phyloP scores from a whole-genome alignment of 495 filamentous ascomycete species.

The Xylona heveae region DNA sequence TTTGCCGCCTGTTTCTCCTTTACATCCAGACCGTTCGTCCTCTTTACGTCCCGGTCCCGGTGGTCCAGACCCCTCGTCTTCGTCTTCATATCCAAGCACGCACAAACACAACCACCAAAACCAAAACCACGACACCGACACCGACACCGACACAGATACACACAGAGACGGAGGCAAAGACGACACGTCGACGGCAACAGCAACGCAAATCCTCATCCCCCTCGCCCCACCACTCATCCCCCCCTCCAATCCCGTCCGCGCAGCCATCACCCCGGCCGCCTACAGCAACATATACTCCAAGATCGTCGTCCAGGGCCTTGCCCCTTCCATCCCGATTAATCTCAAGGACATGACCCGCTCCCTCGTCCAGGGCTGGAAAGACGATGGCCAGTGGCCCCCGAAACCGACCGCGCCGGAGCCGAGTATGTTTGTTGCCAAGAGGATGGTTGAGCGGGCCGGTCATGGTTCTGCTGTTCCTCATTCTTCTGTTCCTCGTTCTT shows the following conservation, averaged over 20 bases:
- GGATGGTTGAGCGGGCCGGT: background rate
- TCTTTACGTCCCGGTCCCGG: no score
- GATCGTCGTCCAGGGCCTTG: constrained; percentile 51
- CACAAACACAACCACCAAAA: no score
- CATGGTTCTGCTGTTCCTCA: no score
- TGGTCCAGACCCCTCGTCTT: no score
- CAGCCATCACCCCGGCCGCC: constrained; percentile 42
- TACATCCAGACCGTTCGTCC: no score
- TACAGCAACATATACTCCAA: constrained; percentile 80
- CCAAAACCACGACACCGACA: no score
- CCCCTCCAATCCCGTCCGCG: constrained; percentile 43
- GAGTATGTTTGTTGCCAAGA: background rate
- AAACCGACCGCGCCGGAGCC: constrained; percentile 15
- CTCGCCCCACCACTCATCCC: constrained; percentile 41
- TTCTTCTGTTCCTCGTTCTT: no score
- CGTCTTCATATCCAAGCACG: no score
- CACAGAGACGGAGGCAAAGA: constrained; percentile 2
- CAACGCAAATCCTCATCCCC: constrained; percentile 29
- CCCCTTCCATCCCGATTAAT: constrained; percentile 73
- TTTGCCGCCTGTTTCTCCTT: no score
- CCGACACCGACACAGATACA: constrained; percentile 3
- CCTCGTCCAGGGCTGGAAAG: constrained; percentile 81
- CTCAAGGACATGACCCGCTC: constrained; percentile 58
- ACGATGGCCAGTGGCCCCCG: constrained; percentile 87
- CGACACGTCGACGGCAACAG: constrained; percentile 7